These are phyloP conservation scores for Volutella citrinella DNA, from an alignment of 2,329 filamentous ascomycete genomes.

Conservation along the genomic window DNA sequence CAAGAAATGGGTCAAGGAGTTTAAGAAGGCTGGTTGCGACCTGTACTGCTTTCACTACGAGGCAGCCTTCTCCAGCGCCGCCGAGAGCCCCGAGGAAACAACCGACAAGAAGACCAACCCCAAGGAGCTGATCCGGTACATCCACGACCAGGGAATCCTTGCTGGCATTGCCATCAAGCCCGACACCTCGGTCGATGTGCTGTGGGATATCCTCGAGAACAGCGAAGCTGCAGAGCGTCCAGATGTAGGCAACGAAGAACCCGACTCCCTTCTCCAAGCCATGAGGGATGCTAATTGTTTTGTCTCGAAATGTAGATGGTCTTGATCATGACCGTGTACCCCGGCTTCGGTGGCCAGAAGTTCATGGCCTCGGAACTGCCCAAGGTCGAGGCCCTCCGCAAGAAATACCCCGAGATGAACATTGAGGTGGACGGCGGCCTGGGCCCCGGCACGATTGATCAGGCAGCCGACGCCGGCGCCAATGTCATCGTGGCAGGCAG, in stretches of 20 bases:
- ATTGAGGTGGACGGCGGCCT: conserved; percentile 97
- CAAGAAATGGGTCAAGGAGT: conserved; percentile 96
- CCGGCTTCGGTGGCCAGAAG: conserved; percentile 95
- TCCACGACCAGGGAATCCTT: conserved; percentile 83
- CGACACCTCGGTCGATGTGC: conserved; percentile 81
- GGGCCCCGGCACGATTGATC: conserved; percentile 83
- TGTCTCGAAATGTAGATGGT: conserved; percentile 98
- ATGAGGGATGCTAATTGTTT: no score
- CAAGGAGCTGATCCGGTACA: conserved; percentile 81
- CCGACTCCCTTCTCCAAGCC: no score
- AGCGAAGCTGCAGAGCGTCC: conserved; percentile 71
- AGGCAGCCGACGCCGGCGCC: conserved; percentile 90
- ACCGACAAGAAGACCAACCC: conserved; percentile 75
- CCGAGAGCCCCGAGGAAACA: conserved; percentile 70
- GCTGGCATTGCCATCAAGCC: conserved; percentile 97
- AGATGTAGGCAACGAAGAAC: conserved; percentile 76
- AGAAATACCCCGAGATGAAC: conserved; percentile 85
- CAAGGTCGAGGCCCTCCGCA: conserved; percentile 82
- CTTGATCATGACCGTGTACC: conserved; percentile 96
- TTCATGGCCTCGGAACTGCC: conserved; percentile 97
- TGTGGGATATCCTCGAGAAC: conserved; percentile 85
- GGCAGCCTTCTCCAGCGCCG: conserved; percentile 84
- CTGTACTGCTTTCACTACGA: conserved; percentile 99
- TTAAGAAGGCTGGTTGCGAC: conserved; percentile 90
- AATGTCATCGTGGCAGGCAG: conserved; percentile 98